phyloP scores from a whole-genome alignment of 2,329 filamentous ascomycete species.

The Phialocephala sp. region DNA sequence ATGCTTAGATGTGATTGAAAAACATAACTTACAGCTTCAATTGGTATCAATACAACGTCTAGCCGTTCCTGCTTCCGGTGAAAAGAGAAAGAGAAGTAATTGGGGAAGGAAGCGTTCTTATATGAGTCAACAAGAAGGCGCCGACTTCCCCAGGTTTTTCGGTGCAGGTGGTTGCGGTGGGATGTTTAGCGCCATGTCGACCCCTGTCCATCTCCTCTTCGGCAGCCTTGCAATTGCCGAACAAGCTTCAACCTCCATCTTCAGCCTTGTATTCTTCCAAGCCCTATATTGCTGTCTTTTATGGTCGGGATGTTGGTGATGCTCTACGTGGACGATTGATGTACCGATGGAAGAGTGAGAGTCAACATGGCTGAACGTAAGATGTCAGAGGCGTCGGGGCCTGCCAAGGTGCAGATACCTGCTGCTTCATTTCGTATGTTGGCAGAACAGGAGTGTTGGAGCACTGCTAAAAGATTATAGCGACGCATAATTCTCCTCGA shows the following conservation, averaged over 20 bases:
- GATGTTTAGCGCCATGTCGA: slow-evolving; percentile 13
- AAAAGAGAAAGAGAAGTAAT: neutral
- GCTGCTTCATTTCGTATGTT: slow-evolving; percentile 39
- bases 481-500: slow-evolving; percentile 75
- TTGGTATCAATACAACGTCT: neutral
- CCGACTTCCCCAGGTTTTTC: slow-evolving; percentile 21
- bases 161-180: slow-evolving; percentile 3
- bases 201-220: neutral
- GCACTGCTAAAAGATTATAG: slow-evolving; percentile 31
- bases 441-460: neutral
- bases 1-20: neutral
- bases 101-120: neutral
- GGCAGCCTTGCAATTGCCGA: slow-evolving; percentile 24
- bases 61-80: neutral
- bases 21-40: slow-evolving; percentile 18
- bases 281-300: slow-evolving; percentile 9
- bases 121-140: slow-evolving; percentile 15
- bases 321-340: slow-evolving; percentile 12
- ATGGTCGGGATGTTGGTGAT: slow-evolving; percentile 7
- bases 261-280: slow-evolving; percentile 21
- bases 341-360: slow-evolving; percentile 15
- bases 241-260: neutral
- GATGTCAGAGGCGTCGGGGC: slow-evolving; percentile 48
- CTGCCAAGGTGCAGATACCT: slow-evolving; percentile 41
- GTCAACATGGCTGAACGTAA: slow-evolving; percentile 52